Base-by-base conservation (phyloP, 2,329 filamentous ascomycete genomes). In the Dactylellina haptotyla region DNA sequence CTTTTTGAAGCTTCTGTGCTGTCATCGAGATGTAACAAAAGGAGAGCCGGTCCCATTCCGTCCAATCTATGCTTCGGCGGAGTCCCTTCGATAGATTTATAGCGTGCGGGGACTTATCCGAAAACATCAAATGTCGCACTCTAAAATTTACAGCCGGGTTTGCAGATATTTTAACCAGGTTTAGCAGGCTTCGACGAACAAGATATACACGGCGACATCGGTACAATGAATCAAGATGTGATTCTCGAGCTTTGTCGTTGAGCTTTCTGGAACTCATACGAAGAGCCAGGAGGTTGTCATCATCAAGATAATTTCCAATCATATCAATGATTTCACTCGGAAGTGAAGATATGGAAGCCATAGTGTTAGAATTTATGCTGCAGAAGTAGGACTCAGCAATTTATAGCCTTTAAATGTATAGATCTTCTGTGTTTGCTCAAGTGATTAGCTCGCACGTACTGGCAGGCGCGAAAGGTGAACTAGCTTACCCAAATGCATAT, bases 281-380 rank as follows among this genome's bases (percentile, higher is more conserved):
- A 14, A 66, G 12, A 20, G 62, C 50, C 6, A 66, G 43, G 20
- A 66, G 53, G 30, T 66, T 51, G 18, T 66, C 62, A 48, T 66
- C 62, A 10, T 66, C 39, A 18, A 20, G 32, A 23, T 10, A 23
- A 18, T n/a, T 18, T 20, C 41, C 41, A 25, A 46, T 46, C 18
- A n/a, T 46, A 20, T 18, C 23, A 20, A 46, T 18, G 12, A 46
- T 46, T 46, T 46, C 41, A 3, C 16, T n/a, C 2, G 41, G 41
- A 20, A 46, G 41, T 20, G 39, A 43, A 28, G 37, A 34, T 4
- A 20, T 28, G 20, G 9, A 1, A 62, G 32, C 30, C 43, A 41
- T 20, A n/a, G n/a, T n/a, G n/a, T n/a, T n/a, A n/a, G n/a, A n/a
- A n/a, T n/a, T n/a, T n/a, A n/a, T n/a, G n/a, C n/a, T n/a, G n/a